A percentile compares a stretch with the other conserved stretches of the same genome.
phyloP scores from a whole-genome alignment of 352 stramenopile genomes.

The Pythium rishiriense region DNA sequence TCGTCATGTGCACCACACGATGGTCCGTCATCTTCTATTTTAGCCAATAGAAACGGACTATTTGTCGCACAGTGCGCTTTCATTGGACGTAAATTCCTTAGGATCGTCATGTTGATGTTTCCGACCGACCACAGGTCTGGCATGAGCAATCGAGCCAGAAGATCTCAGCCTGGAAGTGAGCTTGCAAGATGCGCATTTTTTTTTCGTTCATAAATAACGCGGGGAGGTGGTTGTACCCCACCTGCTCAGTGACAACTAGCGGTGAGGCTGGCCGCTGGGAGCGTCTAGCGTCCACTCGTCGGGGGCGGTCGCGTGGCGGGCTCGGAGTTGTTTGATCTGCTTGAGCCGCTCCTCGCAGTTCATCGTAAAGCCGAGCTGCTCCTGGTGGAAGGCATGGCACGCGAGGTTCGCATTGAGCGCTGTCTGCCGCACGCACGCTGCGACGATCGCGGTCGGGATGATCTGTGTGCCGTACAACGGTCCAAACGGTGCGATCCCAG shows the following conservation, averaged over 20 bases:
- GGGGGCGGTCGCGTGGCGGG: constrained; percentile 43
- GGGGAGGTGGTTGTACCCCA: background rate
- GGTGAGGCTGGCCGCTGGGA: background rate
- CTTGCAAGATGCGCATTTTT: background rate
- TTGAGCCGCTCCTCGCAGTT: constrained; percentile 86
- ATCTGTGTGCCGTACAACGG: constrained; percentile 78
- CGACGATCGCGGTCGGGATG: constrained; percentile 58
- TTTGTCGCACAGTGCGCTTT: background rate
- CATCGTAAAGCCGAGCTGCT: constrained; percentile 74
- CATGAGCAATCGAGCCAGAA: background rate
- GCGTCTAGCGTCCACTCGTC: constrained; percentile 48
- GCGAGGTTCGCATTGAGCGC: constrained; percentile 84
- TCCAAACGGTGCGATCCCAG: constrained; percentile 69
- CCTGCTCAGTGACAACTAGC: background rate
- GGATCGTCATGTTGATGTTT: constrained; percentile 25
- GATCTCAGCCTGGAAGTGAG: background rate
- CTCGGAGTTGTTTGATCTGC: constrained; percentile 84
- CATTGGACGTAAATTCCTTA: constrained; percentile 26
- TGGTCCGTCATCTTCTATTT: constrained; percentile 1
- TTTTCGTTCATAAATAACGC: constrained; percentile 17
- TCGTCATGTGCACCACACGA: constrained; percentile 20
- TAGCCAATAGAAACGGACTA: constrained; percentile 20
- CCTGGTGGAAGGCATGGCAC: constrained; percentile 82
- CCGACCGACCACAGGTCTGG: constrained; percentile 7
- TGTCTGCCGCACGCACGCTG: constrained; percentile 68